Evolutionary conservation across 805 yeast genomes (phyloP), one percentile per base, ranked within the genome.

Genomic region (Ogataea methanolica): DNA sequence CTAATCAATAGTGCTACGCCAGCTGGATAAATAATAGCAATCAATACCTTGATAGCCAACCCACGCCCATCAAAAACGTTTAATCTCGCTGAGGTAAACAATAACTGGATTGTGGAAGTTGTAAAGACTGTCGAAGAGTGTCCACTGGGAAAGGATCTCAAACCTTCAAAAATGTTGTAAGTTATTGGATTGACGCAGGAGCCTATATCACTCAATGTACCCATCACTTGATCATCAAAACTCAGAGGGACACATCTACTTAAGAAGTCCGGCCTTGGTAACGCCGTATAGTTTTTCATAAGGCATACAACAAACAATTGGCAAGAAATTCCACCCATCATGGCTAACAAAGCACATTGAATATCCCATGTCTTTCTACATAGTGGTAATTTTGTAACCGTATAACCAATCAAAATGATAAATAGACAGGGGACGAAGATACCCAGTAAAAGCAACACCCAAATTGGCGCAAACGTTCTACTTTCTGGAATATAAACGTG

Each of bases 81-180:
- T 36, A 67, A 50, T 45, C 65, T 66, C 0, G 70, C 69, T 5
- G 69, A 55, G 11, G 65, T 47, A 52, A 69, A 65, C 21, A 73
- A 60, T 21, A 66, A 57, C 29, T 68, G 59, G 17, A 69, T 58
- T 1, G 70, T 66, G 49, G 72, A 66, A 0, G 82, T 73, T 0
- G 81, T 69, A 54, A 78, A 78, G 21, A 77, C 65, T 6, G 78
- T 67, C 8, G 80, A 67, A 0, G 83, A 70, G 56, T 79, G 84
- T 1, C 82, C 84, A 42, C 80, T 76, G 2, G 84, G 84, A 42
- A 81, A 78, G 26, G 80, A 74, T 52, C 81, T 68, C 56, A 77
- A 75, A 1, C 83, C 84, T 55, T 78, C 82, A 55, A 62, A 57
- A 17, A 79, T 58, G 3, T 67, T 47, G 15, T 50, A 55, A 4